Evolutionary conservation across 192 early-diverging fungal species (phyloP).

Genomic region (Borealophlyctis nickersoniae): DNA sequence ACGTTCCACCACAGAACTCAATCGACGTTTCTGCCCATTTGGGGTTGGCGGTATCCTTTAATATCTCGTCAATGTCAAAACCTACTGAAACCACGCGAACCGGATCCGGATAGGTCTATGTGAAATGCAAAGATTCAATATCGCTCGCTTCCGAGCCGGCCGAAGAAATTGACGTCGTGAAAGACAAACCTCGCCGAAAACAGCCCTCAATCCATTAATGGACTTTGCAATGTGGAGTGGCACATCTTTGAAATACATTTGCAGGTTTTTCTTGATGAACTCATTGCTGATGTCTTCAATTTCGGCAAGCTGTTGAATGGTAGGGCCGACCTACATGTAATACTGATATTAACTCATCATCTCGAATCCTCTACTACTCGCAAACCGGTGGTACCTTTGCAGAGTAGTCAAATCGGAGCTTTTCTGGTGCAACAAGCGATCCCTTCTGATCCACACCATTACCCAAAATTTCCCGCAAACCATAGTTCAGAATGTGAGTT

Average conservation of each 20-base stretch:
- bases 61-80: conserved; percentile 79
- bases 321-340: conserved; percentile 51
- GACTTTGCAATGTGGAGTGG: conserved; percentile 74
- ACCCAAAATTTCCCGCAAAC: conserved; percentile 81
- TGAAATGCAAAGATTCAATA: no score
- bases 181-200: conserved; percentile 86
- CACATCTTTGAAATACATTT: conserved; percentile 83
- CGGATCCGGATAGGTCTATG: conserved; percentile 89
- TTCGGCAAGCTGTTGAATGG: conserved; percentile 61
- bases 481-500: conserved; percentile 96
- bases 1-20: conserved; percentile 98
- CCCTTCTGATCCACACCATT: conserved; percentile 87
- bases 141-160: no score
- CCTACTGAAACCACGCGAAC: conserved; percentile 96
- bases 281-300: conserved; percentile 77
- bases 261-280: conserved; percentile 69
- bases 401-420: conserved; percentile 94
- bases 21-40: conserved; percentile 82
- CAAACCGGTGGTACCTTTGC: conserved; percentile 57
- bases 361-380: no score
- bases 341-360: no score
- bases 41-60: conserved; percentile 71
- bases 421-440: conserved; percentile 92
- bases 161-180: no score
- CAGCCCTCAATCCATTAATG: conserved; percentile 91